Base-by-base conservation (phyloP, 2,329 filamentous ascomycete species). In the Fusarium piperis region DNA sequence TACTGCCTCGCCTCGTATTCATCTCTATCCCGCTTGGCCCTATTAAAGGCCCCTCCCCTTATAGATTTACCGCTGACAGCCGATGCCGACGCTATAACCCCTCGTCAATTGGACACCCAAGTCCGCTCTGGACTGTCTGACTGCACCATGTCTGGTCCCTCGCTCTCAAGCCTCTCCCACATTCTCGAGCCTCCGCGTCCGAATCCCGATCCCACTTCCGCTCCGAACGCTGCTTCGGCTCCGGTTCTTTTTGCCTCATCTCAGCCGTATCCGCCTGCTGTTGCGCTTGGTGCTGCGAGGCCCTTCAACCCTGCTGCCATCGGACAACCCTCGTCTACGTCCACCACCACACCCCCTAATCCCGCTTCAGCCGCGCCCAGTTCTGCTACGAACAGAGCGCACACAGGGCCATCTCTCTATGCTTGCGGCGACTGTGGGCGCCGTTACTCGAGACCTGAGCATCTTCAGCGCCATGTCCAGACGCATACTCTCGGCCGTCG, bases 371-470 rank as follows among this genome's bases (percentile, higher is more conserved):
- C 36, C 3, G 46, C 67, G 23, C 35, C 69, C 4, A 52, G 41
- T 18, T 55, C 63, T 35, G 57, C 59, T 16, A 57, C 65, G 35
- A 65, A 53, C 26, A 64, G 56, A 41, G 73, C 72, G 52, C 80
- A 80, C 65, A 68, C 68, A 12, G 74, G 74, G 15, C 77, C 72
- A 58, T 83, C 82, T 38, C 69, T 84, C 20, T 85, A 88, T 71
- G 85, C 86, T 59, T 88, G 86, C 65, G 84, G 84, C 57, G 84
- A 87, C 69, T 88, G 86, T 71, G 82, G 85, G 56, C 81, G 83
- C 67, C 81, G 85, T 18, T 88, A 88, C 71, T 86, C 85, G 38
- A 83, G 86, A 13, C 86, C 86, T 4, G 86, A 88, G 74, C 86
- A 88, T 72, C 83, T 88, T 12, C 85, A 87, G 60, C 80, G 85